These are phyloP conservation scores for Alternaria viburni DNA, from an alignment of 2,329 filamentous ascomycete species.

Conservation along the genomic window DNA sequence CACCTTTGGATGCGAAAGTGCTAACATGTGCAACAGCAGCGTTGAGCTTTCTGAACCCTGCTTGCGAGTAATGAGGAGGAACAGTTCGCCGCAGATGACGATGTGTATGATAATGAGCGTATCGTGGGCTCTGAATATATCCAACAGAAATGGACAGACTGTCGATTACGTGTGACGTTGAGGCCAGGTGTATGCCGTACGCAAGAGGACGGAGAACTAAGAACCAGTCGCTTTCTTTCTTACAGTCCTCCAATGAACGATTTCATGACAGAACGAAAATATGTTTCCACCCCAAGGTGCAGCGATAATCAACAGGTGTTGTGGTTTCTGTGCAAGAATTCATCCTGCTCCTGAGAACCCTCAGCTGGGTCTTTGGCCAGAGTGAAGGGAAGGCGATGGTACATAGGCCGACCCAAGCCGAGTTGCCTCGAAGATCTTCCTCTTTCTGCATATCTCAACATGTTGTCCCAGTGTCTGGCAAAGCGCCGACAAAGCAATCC, in stretches of 20 bases:
- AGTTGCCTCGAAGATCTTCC: background rate
- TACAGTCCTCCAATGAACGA: background rate
- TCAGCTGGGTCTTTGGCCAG: background rate
- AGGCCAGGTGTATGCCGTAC: background rate
- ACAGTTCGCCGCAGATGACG: background rate
- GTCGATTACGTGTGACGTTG: background rate
- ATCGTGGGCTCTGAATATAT: background rate
- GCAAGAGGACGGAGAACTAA: background rate
- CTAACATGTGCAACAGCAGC: constrained; percentile 14
- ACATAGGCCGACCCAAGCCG: too few relatives aligned
- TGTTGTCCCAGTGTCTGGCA: background rate
- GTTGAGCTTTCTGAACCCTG: constrained; percentile 18
- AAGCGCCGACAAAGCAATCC: background rate
- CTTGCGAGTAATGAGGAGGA: constrained; percentile 6
- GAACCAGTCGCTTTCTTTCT: background rate
- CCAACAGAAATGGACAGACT: background rate
- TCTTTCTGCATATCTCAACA: background rate
- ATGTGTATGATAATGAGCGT: constrained; percentile 2
- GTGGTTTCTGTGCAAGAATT: background rate
- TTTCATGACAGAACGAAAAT: background rate
- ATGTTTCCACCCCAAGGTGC: background rate
- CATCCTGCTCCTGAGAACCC: background rate
- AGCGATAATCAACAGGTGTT: background rate
- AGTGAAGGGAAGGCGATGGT: background rate
- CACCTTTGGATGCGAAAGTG: background rate